Conservation (phyloP, 306 rosid species). For the Cucurbita maxima region DNA sequence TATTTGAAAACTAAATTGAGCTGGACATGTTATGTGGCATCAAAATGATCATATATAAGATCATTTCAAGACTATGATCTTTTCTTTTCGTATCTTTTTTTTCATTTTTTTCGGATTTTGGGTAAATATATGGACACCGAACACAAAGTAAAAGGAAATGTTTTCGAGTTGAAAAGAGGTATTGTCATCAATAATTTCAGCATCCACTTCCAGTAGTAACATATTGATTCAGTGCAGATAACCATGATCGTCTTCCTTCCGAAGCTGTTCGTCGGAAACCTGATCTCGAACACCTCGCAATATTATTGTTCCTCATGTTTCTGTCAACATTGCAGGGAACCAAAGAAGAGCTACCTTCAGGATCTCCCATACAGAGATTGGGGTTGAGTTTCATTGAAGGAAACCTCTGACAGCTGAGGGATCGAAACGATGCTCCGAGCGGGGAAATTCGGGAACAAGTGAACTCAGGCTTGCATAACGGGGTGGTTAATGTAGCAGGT, state of each 20-base stretch:
- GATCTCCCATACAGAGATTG: slow-evolving; percentile 51
- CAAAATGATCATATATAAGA: not conserved
- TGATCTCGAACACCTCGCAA: slow-evolving; percentile 40
- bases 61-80: not conserved
- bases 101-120: not conserved
- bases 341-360: slow-evolving; percentile 38
- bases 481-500: slow-evolving; percentile 42
- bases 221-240: slow-evolving; percentile 58
- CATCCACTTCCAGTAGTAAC: slow-evolving; percentile 45
- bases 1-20: not conserved
- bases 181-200: not conserved
- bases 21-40: not conserved
- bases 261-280: slow-evolving; percentile 45
- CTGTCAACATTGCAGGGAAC: slow-evolving; percentile 28
- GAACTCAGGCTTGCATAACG: slow-evolving; percentile 41
- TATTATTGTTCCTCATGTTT: slow-evolving; percentile 22
- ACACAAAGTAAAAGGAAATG: not conserved
- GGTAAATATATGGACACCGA: not conserved
- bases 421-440: slow-evolving; percentile 31
- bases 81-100: too few species aligned
- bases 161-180: not conserved
- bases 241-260: slow-evolving; percentile 58
- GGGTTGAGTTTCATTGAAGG: slow-evolving; percentile 40
- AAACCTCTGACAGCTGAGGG: slow-evolving; percentile 59
- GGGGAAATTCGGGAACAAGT: slow-evolving; percentile 27